Conservation (phyloP, 2,329 filamentous ascomycete genomes). For the Stagonosporopsis cucurbitacearum region DNA sequence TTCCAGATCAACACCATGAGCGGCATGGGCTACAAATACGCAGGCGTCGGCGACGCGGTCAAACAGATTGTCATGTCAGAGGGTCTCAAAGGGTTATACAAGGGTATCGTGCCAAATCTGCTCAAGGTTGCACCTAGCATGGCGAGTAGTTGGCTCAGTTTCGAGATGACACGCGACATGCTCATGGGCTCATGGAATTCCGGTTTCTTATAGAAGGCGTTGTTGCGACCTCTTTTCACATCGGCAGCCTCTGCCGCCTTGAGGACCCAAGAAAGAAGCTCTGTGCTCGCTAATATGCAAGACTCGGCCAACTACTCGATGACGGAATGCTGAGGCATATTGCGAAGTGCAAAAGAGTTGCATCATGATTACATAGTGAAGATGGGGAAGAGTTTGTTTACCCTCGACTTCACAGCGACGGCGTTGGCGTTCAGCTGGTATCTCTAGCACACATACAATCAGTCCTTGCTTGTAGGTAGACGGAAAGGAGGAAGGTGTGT, state of each 20-base stretch:
- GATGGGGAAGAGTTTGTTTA: not conserved
- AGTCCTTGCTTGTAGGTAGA: conserved; percentile 13
- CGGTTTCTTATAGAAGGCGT: conserved; percentile 38
- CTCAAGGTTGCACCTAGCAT: conserved; percentile 98
- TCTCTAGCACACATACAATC: conserved; percentile 10
- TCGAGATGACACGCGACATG: conserved; percentile 90
- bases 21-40: conserved; percentile 96
- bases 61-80: conserved; percentile 82
- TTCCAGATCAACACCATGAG: conserved; percentile 99
- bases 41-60: conserved; percentile 82
- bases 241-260: not conserved
- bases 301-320: not conserved
- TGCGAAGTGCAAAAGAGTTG: not conserved
- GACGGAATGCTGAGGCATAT: not conserved
- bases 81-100: conserved; percentile 86
- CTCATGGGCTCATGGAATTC: conserved; percentile 60
- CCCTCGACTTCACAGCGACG: conserved; percentile 9
- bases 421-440: conserved; percentile 13
- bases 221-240: no score
- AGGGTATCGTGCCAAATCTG: conserved; percentile 92
- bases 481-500: conserved; percentile 4
- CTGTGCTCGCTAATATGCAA: not conserved
- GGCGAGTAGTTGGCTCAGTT: conserved; percentile 98
- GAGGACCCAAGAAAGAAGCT: not conserved
- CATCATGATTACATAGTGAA: not conserved